Evolutionary conservation across 306 rosid species (phyloP).

Genomic region (Benincasa hispida): DNA sequence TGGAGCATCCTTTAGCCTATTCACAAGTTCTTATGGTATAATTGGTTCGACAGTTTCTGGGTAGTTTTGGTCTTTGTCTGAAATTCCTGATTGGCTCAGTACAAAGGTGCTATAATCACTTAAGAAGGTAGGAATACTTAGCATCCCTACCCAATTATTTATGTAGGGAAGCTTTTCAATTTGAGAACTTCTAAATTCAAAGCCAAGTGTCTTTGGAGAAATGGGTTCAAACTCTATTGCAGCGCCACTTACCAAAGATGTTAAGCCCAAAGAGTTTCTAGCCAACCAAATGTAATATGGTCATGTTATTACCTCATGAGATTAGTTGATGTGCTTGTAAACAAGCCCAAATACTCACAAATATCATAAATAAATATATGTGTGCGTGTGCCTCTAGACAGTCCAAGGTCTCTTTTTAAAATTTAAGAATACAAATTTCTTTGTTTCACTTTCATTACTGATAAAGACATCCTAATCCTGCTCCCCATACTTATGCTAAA

Average conservation of each 20-base stretch:
- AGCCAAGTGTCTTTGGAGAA: background rate
- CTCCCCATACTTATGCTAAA: background rate
- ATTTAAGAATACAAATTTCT: background rate
- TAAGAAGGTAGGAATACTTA: background rate
- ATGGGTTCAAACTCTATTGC: background rate
- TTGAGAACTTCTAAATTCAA: background rate
- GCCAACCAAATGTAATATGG: background rate
- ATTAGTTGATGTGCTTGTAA: background rate
- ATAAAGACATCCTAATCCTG: background rate
- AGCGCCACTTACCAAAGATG: background rate
- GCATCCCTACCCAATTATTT: background rate
- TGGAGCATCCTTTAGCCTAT: background rate
- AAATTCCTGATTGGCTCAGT: background rate
- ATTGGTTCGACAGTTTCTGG: background rate
- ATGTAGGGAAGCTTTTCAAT: background rate
- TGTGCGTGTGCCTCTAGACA: background rate
- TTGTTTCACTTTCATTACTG: background rate
- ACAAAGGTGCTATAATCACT: background rate
- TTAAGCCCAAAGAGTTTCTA: background rate
- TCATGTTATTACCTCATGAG: background rate
- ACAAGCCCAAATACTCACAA: background rate
- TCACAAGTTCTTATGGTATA: background rate
- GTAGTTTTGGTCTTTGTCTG: background rate
- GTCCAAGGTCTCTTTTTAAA: background rate
- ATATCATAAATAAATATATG: background rate